Base-by-base conservation (phyloP, 495 filamentous ascomycete genomes). In the Acidomyces sp. region DNA sequence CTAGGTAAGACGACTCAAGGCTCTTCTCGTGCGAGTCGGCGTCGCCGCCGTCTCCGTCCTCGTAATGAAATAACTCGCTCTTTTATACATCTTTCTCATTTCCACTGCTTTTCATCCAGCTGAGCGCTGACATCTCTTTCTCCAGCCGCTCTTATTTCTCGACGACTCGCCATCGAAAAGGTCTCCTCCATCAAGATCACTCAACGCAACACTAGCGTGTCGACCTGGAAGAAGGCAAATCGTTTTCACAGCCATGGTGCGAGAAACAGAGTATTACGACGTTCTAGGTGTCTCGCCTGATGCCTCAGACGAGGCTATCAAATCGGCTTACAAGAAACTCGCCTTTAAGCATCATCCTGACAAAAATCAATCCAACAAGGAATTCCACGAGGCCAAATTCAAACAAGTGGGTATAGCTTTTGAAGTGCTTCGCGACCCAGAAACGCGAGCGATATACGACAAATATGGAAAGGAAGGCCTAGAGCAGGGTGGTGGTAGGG, bases 401-500 rank as follows among this genome's bases (percentile, higher is more conserved):
- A 95, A 96, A 67, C 88, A 95, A 54, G 71, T 96, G 34, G 92
- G 84, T 39, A 78, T 86, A 49, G 90, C 90, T 23, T 96, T 95
- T 61, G 92, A 99, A 65, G 73, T 83, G 48, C 76, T 99, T 16
- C 86, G 80, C 43, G 92, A 99, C 53, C 62, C 82, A 19, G 76
- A 96, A 62, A 95, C 94, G 69, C 82, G 90, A 48, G 60, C 71
- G 46, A 54, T 95, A 43, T 99, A 99, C 61, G 90, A 99, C 56
- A 85, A 94, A 55, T 93, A 88, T 78, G 90, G 90, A 52, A 85
- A 96, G 64, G 86, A 92, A 51, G 90, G 90, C 39, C 71, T 99
- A 19, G 85, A 93, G 63, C 78, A 81, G 46, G 86, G 85, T 49
- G 86, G 78, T 38, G 82, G 63, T 27, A 81, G 71, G 44, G 39